phyloP scores from a whole-genome alignment of 208 protist species.

The Leishmania turanica region DNA sequence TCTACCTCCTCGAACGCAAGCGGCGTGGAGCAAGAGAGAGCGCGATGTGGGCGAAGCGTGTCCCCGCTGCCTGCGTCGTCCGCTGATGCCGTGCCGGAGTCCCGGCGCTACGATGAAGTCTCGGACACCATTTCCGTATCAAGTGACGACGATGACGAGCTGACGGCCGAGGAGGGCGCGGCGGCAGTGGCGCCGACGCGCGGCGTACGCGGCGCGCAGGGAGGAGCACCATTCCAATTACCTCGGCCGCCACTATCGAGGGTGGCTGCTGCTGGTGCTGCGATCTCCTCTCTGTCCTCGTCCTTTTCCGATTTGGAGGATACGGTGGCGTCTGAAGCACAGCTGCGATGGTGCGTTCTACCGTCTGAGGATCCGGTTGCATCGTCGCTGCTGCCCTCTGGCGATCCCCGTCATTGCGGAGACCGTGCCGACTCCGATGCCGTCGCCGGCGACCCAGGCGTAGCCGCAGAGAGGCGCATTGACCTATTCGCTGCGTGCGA shows the following conservation, averaged over 20 bases:
- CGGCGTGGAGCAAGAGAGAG: neutral
- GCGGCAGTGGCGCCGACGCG: neutral
- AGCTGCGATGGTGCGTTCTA: conserved; percentile 24
- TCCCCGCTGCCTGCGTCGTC: neutral
- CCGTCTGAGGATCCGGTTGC: neutral
- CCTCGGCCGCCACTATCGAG: neutral
- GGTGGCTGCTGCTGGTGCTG: neutral
- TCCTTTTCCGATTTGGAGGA: conserved; percentile 38
- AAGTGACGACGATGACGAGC: conserved; percentile 10
- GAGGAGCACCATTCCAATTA: neutral
- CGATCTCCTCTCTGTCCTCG: conserved; percentile 22
- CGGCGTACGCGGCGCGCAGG: neutral
- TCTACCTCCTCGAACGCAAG: neutral
- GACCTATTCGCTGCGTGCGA: conserved; percentile 24
- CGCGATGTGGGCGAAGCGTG: neutral
- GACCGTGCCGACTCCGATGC: neutral
- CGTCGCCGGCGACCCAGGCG: neutral
- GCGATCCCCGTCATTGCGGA: neutral
- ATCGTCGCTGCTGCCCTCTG: neutral
- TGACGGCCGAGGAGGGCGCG: neutral
- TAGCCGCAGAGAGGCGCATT: conserved; percentile 1
- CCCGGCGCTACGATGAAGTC: neutral
- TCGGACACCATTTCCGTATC: conserved; percentile 7
- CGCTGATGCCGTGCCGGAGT: neutral
- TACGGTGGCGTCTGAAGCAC: conserved; percentile 4